phyloP scores from a whole-genome alignment of 768 basidiomycete genomes.

The Leucocoprinus sp. region DNA sequence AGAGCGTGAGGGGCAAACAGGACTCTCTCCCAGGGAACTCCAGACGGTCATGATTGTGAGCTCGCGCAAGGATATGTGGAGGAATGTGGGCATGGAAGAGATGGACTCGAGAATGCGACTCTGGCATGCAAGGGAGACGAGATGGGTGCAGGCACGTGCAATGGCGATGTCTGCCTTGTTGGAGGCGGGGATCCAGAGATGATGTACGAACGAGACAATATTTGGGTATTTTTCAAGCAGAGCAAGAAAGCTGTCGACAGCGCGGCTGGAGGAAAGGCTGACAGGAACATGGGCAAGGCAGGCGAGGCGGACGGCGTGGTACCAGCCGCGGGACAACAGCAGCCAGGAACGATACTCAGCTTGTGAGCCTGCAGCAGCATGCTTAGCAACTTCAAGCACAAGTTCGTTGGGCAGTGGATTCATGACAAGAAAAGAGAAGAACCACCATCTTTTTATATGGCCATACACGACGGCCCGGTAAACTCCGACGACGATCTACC shows the following conservation, averaged over 20 bases:
- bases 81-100: constrained; percentile 5
- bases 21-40: constrained; percentile 9
- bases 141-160: constrained; percentile 9
- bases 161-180: constrained; percentile 6
- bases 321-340: constrained; percentile 5
- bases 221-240: constrained; percentile 1
- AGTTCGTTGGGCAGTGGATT: constrained; percentile 10
- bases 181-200: constrained; percentile 8
- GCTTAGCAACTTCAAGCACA: constrained; percentile 8
- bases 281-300: constrained; percentile 10
- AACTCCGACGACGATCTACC: no score
- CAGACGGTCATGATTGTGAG: constrained; percentile 10
- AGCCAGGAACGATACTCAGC: constrained; percentile 6
- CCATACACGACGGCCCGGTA: no score
- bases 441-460: neutral
- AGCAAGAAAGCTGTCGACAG: neutral
- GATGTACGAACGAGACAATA: neutral
- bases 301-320: constrained; percentile 1
- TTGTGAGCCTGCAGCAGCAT: constrained; percentile 6
- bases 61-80: constrained; percentile 7
- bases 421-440: no score
- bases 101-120: constrained; percentile 3
- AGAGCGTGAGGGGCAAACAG: constrained; percentile 2
- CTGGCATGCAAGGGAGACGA: constrained; percentile 7
- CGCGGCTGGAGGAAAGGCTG: constrained; percentile 4